Percentiles rank a stretch among this genome's conserved stretches.
Conservation (phyloP, 768 basidiomycete species). For the Lentinula guzmanii region DNA sequence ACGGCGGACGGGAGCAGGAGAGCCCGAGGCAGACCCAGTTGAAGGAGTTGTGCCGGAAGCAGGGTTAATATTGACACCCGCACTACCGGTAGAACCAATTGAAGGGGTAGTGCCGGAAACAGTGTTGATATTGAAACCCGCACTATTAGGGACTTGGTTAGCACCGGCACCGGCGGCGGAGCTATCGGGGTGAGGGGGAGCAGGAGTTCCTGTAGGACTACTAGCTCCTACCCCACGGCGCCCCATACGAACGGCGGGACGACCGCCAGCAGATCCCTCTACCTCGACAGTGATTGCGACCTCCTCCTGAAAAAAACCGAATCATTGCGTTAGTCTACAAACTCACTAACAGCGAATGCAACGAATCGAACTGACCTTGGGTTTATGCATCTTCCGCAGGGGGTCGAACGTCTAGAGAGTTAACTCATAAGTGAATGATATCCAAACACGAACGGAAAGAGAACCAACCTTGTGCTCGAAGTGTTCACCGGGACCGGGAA, state of each 20-base stretch:
- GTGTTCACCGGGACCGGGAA: background rate
- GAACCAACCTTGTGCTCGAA: background rate
- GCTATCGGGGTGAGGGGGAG: background rate
- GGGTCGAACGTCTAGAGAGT: background rate
- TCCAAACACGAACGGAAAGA: too few species aligned
- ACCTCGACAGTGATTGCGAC: background rate
- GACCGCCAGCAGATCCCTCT: background rate
- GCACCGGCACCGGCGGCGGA: too few species aligned
- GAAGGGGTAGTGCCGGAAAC: too few species aligned
- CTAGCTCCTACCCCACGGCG: background rate
- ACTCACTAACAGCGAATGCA: too few species aligned
- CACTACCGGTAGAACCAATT: too few species aligned
- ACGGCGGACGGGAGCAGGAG: background rate
- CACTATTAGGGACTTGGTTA: too few species aligned
- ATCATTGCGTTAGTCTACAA: background rate
- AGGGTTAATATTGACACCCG: too few species aligned
- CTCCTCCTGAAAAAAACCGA: background rate
- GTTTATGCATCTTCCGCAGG: background rate
- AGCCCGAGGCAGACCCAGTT: background rate
- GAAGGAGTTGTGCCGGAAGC: too few species aligned
- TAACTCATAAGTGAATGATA: background rate
- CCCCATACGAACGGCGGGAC: background rate
- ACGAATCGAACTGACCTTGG: background rate
- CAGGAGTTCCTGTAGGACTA: too few species aligned
- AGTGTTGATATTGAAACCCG: too few species aligned